These are phyloP conservation scores for Waitea zeae DNA, from an alignment of 1,284 basidiomycete species.

Conservation along the genomic window DNA sequence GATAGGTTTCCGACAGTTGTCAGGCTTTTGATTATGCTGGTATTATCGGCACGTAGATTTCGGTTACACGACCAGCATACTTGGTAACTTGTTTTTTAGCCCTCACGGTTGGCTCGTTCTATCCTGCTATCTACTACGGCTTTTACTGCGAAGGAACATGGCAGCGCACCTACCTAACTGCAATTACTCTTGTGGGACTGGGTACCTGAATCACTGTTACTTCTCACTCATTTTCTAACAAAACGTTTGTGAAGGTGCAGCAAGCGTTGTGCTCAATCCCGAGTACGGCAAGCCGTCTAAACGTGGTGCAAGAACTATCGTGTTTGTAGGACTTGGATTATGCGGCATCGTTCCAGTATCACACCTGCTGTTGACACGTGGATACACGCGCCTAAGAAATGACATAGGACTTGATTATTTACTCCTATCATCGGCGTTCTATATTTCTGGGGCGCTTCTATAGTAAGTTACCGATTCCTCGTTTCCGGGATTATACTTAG, in stretches of 20 bases:
- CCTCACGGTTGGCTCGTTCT: slow-evolving; percentile 64
- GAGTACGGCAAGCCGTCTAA: slow-evolving; percentile 64
- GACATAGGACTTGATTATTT: slow-evolving; percentile 62
- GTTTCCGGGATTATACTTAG: background rate
- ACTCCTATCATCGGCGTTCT: slow-evolving; percentile 45
- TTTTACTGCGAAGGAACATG: slow-evolving; percentile 47
- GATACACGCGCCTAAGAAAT: slow-evolving; percentile 29
- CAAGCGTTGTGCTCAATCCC: slow-evolving; percentile 67
- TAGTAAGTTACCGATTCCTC: slow-evolving; percentile 42
- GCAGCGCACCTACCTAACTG: slow-evolving; percentile 32
- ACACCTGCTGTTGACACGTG: slow-evolving; percentile 48
- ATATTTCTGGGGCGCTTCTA: slow-evolving; percentile 62
- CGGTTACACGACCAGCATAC: background rate
- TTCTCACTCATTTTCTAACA: slow-evolving; percentile 10
- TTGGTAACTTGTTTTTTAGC: slow-evolving; percentile 2
- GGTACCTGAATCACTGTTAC: slow-evolving; percentile 34
- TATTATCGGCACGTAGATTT: slow-evolving; percentile 30
- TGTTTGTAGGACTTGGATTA: slow-evolving; percentile 72
- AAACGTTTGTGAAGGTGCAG: slow-evolving; percentile 34
- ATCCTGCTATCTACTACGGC: slow-evolving; percentile 56
- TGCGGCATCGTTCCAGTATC: slow-evolving; percentile 55
- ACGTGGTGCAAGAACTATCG: slow-evolving; percentile 59
- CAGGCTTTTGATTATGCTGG: slow-evolving; percentile 60
- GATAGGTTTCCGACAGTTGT: slow-evolving; percentile 29
- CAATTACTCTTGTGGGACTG: slow-evolving; percentile 38